Evolutionary conservation across 495 filamentous ascomycete species (phyloP), one percentile per base, ranked within the genome.

Genomic region (Rostrohypoxylon terebratum): DNA sequence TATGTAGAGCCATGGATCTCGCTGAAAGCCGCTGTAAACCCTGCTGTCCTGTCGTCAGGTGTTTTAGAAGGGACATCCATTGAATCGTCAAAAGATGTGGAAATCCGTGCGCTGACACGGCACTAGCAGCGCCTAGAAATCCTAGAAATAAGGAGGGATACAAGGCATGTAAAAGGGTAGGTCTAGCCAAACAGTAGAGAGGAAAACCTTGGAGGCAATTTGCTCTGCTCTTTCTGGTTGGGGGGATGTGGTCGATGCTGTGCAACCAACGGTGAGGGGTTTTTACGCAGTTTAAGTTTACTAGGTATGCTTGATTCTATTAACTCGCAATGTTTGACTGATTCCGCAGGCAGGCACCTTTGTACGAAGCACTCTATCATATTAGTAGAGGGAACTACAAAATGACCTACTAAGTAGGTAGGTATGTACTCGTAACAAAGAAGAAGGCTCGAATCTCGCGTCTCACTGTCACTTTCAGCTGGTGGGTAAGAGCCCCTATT

Each of bases 1-100:
- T 53, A 53, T 3, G 48, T 53, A 53, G 48, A 53, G 25, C 48
- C 48, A 53, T 53, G 48, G 48, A 53, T 53, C 48, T 53, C 48
- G 13, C 28, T 10, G 14, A 53, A 53, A 31, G 18, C 28, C 21
- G 48, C 13, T 5, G 14, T 21, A 53, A 50, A 28, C 21, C 21
- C 48, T 13, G 48, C 9, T 2, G 6, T 4, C 48, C 21, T n/a
- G n/a, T n/a, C 11, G 21, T 53, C 28, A 11, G 48, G 28, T 14
- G 48, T n/a, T 13, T 53, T 10, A 25, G 48, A 53, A 53, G 48
- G 4, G 21, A 11, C 20, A 9, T 28, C n/a, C 48, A 53, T 53
- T 53, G 48, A 10, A 9, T 21, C n/a, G 2, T 53, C 14, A 14
- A n/a, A 9, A 28, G 48, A 4, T 14, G 48, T 28, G 25, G 20